Base-by-base conservation (phyloP, 345 rosid genomes). In the Hibiscus trionum region DNA sequence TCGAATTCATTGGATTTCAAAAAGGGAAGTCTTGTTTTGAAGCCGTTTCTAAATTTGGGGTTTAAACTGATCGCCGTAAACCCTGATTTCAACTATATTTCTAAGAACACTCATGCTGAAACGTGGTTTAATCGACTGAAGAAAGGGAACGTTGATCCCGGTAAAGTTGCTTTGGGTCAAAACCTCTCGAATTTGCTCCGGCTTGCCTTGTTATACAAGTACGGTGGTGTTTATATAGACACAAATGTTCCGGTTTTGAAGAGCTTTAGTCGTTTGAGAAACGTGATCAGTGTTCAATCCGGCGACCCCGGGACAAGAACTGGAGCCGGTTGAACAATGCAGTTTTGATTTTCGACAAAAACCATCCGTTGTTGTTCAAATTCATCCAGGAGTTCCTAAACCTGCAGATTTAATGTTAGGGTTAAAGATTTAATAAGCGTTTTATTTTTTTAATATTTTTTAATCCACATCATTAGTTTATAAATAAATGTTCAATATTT, bases 261-360 rank as follows among this genome's bases (percentile, higher is more conserved):
- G 77, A 73, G 84, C 64, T 80, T 95, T 31, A 35, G 78, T 9
- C 75, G 31, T 16, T 78, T 95, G 64, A 82, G 83, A 62, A 95
- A 95, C 71, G 82, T 78, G 2, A 86, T 95, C 0, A 97, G 97
- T 6, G 99, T 97, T 52, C 99, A 95, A 61, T 80, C 90, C 1
- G 70, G 89, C 46, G 86, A 92, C 39, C 10, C 69, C 2, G 81
- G 44, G 52, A 88, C 15, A 84, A 81, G 77, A 86, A 89, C 55
- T 95, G 99, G 99, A 89, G 84, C 81, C 82, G 97, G 44, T 80
- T 94, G 74, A 94, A 91, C 78, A 94, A 94, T 58, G 97, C 99
- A 1, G 93, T 92, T 61, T 74, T 95, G 81, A 78, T 87, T 37
- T 92, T 92, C 64, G 98, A 92, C 46, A 84, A 87, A 79, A 81